Evolutionary conservation across 169 alveolate genomes (phyloP).

Genomic region (Fabrea salina): DNA sequence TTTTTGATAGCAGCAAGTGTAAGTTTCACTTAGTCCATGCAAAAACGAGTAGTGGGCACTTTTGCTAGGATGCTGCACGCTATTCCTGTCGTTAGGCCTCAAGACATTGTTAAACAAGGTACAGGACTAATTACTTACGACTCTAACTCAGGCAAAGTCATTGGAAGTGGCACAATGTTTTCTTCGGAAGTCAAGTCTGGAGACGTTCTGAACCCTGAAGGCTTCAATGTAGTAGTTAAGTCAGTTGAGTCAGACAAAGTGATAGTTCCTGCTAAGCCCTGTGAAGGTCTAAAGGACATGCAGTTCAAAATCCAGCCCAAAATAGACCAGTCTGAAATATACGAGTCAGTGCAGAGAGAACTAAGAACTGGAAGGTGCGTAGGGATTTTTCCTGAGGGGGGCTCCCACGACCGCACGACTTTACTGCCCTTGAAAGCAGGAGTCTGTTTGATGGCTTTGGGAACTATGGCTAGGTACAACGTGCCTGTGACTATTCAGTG

Average conservation of each 20-base stretch:
- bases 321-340: slow-evolving; percentile 74
- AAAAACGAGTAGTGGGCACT: slow-evolving; percentile 48
- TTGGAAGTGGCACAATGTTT: slow-evolving; percentile 60
- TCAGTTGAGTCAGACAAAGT: slow-evolving; percentile 22
- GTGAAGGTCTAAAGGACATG: neutral
- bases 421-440: slow-evolving; percentile 65
- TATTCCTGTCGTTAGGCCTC: slow-evolving; percentile 70
- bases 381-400: slow-evolving; percentile 87
- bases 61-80: slow-evolving; percentile 55
- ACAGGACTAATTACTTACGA: slow-evolving; percentile 48
- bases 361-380: slow-evolving; percentile 65
- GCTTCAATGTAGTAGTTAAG: neutral
- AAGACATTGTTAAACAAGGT: slow-evolving; percentile 58
- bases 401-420: slow-evolving; percentile 78
- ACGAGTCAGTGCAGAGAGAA: slow-evolving; percentile 60
- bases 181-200: slow-evolving; percentile 46
- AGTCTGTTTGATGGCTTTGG: slow-evolving; percentile 58
- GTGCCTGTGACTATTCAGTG: slow-evolving; percentile 44
- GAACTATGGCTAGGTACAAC: slow-evolving; percentile 69
- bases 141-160: neutral
- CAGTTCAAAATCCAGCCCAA: slow-evolving; percentile 71
- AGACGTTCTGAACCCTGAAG: slow-evolving; percentile 41
- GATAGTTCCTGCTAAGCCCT: slow-evolving; percentile 30
- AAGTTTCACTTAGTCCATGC: slow-evolving; percentile 45
- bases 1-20: slow-evolving; percentile 60